Conservation (phyloP, 192 early-diverging fungal species). For the Mortierella antarctica region DNA sequence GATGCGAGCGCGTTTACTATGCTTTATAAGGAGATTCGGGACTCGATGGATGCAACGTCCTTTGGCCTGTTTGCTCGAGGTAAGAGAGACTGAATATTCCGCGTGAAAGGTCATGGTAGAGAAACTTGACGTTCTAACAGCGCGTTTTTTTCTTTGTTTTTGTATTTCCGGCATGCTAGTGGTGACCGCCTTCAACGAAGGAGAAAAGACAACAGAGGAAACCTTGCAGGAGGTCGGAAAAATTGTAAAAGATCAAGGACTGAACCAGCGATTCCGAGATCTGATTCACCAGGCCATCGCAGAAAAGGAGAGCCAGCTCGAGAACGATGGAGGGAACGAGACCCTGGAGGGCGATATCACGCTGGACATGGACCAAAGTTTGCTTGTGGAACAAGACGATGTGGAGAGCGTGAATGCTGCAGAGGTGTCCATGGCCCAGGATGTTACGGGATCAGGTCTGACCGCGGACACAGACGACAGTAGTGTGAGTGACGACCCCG, state of each 20-base stretch:
- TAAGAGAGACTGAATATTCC: neutral
- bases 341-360: constrained; percentile 39
- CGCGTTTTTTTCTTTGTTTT: neutral
- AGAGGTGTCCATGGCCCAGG: neutral
- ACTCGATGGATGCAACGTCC: constrained; percentile 43
- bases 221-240: constrained; percentile 40
- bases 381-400: constrained; percentile 21
- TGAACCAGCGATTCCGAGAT: constrained; percentile 45
- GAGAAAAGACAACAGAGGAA: constrained; percentile 49
- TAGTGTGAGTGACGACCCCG: too few species aligned
- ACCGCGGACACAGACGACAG: too few species aligned
- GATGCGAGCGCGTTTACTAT: constrained; percentile 48
- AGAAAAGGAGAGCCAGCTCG: constrained; percentile 39
- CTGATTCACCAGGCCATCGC: constrained; percentile 47
- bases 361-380: constrained; percentile 40
- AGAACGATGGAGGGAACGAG: constrained; percentile 18
- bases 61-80: constrained; percentile 51
- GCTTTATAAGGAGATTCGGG: constrained; percentile 52
- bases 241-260: constrained; percentile 34
- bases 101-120: neutral
- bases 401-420: neutral
- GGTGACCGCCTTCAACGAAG: constrained; percentile 46
- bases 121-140: neutral
- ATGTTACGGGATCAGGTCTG: neutral
- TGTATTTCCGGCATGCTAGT: constrained; percentile 9